Conservation (phyloP, 495 filamentous ascomycete genomes). For the Cetradonia linearis region DNA sequence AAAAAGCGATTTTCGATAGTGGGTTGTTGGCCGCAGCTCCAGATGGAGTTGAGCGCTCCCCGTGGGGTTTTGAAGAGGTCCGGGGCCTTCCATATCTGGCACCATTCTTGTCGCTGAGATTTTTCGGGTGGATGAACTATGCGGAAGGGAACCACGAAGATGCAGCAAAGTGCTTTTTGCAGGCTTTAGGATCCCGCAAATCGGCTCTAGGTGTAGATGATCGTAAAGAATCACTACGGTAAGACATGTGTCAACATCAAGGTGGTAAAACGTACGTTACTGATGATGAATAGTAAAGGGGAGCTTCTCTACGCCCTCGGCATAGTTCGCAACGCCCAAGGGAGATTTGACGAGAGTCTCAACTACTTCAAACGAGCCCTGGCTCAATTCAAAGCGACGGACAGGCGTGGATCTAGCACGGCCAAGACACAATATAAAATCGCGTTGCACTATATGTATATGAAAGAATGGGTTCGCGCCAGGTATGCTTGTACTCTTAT, state of each 20-base stretch:
- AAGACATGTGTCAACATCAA: not conserved
- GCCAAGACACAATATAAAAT: slow-evolving; percentile 10
- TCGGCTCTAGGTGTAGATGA: not conserved
- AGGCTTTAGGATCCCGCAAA: not conserved
- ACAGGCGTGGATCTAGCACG: not conserved
- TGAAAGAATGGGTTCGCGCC: not conserved
- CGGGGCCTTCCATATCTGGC: not conserved
- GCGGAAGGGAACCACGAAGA: not conserved
- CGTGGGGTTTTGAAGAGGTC: slow-evolving; percentile 2
- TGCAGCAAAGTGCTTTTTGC: not conserved
- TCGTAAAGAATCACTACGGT: not conserved
- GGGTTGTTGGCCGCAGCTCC: not conserved
- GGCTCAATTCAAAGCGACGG: not conserved
- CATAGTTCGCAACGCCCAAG: not conserved
- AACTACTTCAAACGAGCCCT: not conserved
- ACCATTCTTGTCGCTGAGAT: slow-evolving; percentile 1
- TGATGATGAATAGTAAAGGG: not conserved
- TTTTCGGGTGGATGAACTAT: not conserved
- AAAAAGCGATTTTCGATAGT: not conserved
- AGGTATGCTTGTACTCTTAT: not conserved
- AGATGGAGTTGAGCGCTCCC: not conserved
- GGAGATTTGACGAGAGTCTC: not conserved
- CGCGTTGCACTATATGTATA: not conserved
- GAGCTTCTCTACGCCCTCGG: slow-evolving; percentile 9
- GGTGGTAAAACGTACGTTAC: not conserved